Evolutionary conservation across 1,139 yeast species (phyloP), one percentile per base, ranked within the genome.

Genomic region (Magnusiomyces suaveolens): DNA sequence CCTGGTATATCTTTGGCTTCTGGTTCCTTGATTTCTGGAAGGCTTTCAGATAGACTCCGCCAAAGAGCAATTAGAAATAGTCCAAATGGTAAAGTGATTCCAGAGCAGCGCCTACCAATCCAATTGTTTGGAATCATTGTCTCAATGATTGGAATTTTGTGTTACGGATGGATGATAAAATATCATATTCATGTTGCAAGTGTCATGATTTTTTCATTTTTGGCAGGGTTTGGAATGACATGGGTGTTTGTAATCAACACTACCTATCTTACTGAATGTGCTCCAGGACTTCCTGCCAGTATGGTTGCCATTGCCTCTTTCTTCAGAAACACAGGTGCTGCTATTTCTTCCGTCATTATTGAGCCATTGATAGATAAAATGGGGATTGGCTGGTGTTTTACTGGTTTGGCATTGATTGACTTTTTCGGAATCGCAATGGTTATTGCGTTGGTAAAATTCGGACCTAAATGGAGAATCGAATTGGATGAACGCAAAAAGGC

Each of bases 311-410:
- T 80, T 54, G 81, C 81, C 0, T 79, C 81, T 57, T 69, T 78
- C 56, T 74, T 78, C 66, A 69, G 85, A 61, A 80, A 80, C 60
- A 63, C 74, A 8, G 80, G 80, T 0, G 84, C 85, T 1, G 82
- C 83, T 1, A 70, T 79, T 0, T 74, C 82, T 26, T 76, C 84
- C 0, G 79, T 73, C 0, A 67, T 78, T 1, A 71, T 80, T 25
- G 72, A 75, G 3, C 69, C 64, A 21, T 59, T 80, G 14, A 69
- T 75, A 10, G 54, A 64, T 6, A 64, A 61, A 52, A 78, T 80
- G 77, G 82, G 82, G 0, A 71, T 72, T 58, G 83, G 83, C 0
- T 80, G 83, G 83, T 78, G 82, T 57, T 80, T 80, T 59, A 78
- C 82, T 0, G 82, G 82, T 0, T 65, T 79, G 26, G 82, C 78